Conservation (phyloP, 495 filamentous ascomycete genomes). For the Hyaloscypha finlandica region DNA sequence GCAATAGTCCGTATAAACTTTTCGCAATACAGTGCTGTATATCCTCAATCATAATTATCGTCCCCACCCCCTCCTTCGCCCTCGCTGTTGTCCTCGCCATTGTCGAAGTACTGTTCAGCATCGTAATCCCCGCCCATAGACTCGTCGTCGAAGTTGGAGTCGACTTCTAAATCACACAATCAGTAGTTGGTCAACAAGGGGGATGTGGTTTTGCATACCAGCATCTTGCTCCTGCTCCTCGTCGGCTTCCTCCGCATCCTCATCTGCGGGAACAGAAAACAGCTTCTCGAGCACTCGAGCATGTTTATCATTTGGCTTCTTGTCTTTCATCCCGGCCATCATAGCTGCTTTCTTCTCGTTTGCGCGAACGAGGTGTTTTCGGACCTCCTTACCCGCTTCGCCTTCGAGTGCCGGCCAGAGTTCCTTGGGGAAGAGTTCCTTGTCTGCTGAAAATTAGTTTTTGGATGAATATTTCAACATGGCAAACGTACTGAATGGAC, state of each 20-base stretch:
- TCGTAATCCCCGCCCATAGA: conserved; percentile 56
- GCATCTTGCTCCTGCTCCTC: conserved; percentile 44
- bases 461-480: neutral
- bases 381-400: conserved; percentile 34
- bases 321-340: conserved; percentile 22
- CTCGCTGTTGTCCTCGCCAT: conserved; percentile 43
- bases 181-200: conserved; percentile 6
- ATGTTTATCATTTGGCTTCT: conserved; percentile 25
- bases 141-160: conserved; percentile 38
- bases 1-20: neutral
- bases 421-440: conserved; percentile 53
- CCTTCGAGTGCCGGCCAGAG: conserved; percentile 53
- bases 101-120: conserved; percentile 56
- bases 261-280: conserved; percentile 36
- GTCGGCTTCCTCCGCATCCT: conserved; percentile 39
- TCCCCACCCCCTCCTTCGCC: conserved; percentile 49
- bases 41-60: conserved; percentile 32
- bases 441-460: conserved; percentile 30
- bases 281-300: conserved; percentile 36
- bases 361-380: conserved; percentile 11
- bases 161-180: conserved; percentile 26
- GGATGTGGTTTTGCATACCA: neutral
- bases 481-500: conserved; percentile 35
- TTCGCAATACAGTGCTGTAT: neutral
- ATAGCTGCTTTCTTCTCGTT: conserved; percentile 39